phyloP scores from a whole-genome alignment of 768 basidiomycete species.

The Harrya chromipes region DNA sequence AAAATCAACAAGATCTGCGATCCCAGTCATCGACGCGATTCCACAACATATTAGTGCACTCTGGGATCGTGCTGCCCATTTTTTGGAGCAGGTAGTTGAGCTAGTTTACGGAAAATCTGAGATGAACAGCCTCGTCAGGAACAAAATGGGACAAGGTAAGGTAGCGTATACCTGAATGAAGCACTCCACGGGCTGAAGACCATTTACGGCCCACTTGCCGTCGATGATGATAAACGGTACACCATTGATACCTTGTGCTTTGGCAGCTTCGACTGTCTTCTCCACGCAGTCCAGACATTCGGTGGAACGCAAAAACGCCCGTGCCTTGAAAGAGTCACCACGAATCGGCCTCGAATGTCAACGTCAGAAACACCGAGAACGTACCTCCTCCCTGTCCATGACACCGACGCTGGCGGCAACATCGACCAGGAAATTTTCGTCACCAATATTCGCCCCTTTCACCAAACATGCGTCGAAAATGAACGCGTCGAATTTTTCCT shows the following conservation, averaged over 20 bases:
- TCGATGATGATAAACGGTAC: slow-evolving; percentile 51
- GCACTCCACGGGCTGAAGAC: slow-evolving; percentile 40
- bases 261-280: slow-evolving; percentile 37
- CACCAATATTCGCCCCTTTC: slow-evolving; percentile 33
- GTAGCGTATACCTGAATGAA: slow-evolving; percentile 32
- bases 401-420: slow-evolving; percentile 36
- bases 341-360: neutral
- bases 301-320: slow-evolving; percentile 37
- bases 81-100: slow-evolving; percentile 13
- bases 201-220: slow-evolving; percentile 43
- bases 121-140: too few relatives aligned
- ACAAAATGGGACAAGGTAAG: too few relatives aligned
- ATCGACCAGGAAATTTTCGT: slow-evolving; percentile 32
- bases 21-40: too few relatives aligned
- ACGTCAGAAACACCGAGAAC: neutral
- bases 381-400: slow-evolving; percentile 35
- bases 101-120: slow-evolving; percentile 31
- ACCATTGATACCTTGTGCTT: slow-evolving; percentile 42
- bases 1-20: too few relatives aligned
- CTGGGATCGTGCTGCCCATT: neutral
- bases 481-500: slow-evolving; percentile 33
- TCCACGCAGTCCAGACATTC: slow-evolving; percentile 38
- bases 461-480: slow-evolving; percentile 42
- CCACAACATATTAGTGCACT: neutral
- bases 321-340: slow-evolving; percentile 25